phyloP scores from a whole-genome alignment of 31 red algal species.

The Endocladia muricata region DNA sequence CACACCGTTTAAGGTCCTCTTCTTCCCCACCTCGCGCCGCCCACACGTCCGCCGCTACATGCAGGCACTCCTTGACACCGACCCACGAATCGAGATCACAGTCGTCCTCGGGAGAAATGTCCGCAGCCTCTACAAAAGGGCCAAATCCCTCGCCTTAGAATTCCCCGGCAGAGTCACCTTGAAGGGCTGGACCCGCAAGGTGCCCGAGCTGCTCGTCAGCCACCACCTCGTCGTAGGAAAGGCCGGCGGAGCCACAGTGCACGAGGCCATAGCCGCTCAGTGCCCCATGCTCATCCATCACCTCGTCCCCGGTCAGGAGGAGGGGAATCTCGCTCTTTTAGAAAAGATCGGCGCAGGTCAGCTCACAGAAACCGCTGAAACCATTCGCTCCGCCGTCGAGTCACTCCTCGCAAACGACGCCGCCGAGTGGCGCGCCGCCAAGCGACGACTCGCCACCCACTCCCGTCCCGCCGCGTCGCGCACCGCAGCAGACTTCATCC shows the following conservation, averaged over 20 bases:
- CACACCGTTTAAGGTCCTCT: constrained; percentile 7
- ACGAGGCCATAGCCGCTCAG: neutral
- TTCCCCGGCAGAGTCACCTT: neutral
- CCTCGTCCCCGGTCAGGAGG: neutral
- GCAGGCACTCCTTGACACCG: neutral
- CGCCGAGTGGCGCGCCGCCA: neutral
- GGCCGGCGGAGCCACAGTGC: neutral
- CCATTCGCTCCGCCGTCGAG: neutral
- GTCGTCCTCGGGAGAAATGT: constrained; percentile 15
- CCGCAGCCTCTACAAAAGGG: constrained; percentile 6
- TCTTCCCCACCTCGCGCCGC: constrained; percentile 6
- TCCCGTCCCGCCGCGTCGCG: neutral
- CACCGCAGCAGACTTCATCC: neutral
- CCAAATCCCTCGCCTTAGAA: neutral
- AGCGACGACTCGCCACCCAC: neutral
- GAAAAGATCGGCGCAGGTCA: neutral
- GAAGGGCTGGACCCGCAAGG: constrained; percentile 20
- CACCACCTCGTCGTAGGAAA: constrained; percentile 3
- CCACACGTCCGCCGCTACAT: neutral
- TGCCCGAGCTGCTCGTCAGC: neutral
- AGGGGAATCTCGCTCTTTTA: neutral
- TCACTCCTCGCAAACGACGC: neutral
- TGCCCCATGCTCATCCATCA: neutral
- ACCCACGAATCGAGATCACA: constrained; percentile 7
- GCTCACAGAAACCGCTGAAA: neutral